Conservation (phyloP, 2,329 filamentous ascomycete genomes). For the Monosporascus sp. region DNA sequence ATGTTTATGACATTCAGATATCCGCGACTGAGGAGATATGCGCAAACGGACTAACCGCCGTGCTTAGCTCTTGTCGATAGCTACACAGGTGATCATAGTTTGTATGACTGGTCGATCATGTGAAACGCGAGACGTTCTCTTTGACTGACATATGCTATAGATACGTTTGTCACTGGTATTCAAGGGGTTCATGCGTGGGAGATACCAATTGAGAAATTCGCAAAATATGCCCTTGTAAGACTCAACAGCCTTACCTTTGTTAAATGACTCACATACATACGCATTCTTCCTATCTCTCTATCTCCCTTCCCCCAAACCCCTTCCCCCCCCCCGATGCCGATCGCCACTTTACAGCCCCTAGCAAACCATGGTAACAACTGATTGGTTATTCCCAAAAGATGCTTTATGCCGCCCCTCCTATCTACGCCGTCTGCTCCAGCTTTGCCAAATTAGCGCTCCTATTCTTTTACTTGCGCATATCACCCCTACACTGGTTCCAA, state of each 20-base stretch:
- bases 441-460: slow-evolving; percentile 22
- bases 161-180: neutral
- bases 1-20: neutral
- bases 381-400: neutral
- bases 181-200: slow-evolving; percentile 5
- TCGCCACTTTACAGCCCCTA: too few species aligned
- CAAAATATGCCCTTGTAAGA: neutral
- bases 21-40: neutral
- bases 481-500: slow-evolving; percentile 14
- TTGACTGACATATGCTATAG: neutral
- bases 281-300: too few species aligned
- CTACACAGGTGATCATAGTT: neutral
- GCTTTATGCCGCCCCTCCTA: slow-evolving; percentile 1
- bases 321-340: too few species aligned
- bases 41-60: neutral
- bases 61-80: neutral
- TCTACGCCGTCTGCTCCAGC: slow-evolving; percentile 16
- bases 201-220: neutral
- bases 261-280: neutral
- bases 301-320: too few species aligned
- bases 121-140: neutral
- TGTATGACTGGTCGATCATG: neutral
- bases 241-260: neutral
- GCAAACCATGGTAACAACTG: neutral
- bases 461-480: slow-evolving; percentile 18